Evolutionary conservation across 805 yeast genomes (phyloP), one percentile per base, ranked within the genome.

Genomic region (Zygosaccharomyces pseudorouxii): DNA sequence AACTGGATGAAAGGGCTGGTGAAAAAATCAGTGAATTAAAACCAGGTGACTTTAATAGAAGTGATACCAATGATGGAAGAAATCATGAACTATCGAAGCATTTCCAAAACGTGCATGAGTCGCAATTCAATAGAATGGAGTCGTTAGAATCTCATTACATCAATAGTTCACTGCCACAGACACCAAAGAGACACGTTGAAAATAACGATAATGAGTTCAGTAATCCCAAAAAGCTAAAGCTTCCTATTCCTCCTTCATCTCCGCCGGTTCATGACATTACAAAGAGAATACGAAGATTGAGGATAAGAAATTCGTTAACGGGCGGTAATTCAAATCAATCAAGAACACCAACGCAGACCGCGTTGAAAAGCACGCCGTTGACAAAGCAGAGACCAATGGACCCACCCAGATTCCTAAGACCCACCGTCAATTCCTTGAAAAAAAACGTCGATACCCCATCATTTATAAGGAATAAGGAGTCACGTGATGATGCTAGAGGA

Each of bases 71-170:
- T 22, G 11, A 28, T 29, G 31, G 20, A 12, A 38, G 19, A 19
- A 5, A 30, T 16, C n/a, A 12, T 25, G 31, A 42, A 33, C 10
- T 31, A 5, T 38, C 47, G 1, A 38, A 37, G n/a, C 51, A 28
- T 27, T 62, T 52, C 44, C 58, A 60, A 40, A 23, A 55, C 2
- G 46, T 52, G 2, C 67, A 62, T 48, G 49, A 58, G 23, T 25
- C 55, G 11, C 57, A 60, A 45, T 68, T 68, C 51, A 50, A 57
- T 12, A 55, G 53, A 44, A 59, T 68, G 68, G 70, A 68, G 14
- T 64, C 71, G 1, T 57, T 69, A 10, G 63, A 64, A 1, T 41
- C 56, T 0, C 71, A 69, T 51, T 68, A 67, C 42, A 62, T 69
- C 27, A 33, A 33, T 19, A 16, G 3, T 10, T 23, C 18, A 6